Conservation (phyloP, 331 rosid species). For the Pyrus hybrid region DNA sequence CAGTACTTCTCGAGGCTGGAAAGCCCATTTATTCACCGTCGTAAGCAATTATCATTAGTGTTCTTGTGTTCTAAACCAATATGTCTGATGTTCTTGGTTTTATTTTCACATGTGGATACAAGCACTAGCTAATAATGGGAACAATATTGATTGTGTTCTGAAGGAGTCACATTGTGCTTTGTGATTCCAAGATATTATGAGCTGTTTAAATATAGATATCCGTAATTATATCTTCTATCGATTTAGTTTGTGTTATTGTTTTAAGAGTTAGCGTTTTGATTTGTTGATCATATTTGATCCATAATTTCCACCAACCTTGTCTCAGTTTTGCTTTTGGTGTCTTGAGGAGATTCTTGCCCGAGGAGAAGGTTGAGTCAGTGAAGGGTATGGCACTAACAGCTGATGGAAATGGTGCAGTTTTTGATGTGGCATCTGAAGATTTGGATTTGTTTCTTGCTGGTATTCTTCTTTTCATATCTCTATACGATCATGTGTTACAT, state of each 20-base stretch:
- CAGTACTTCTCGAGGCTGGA: constrained; percentile 54
- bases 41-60: constrained; percentile 36
- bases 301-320: not conserved
- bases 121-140: not conserved
- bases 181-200: no score
- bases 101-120: not conserved
- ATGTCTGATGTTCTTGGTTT: not conserved
- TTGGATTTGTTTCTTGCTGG: no score
- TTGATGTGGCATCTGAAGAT: no score
- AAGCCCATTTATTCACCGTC: constrained; percentile 54
- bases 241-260: no score
- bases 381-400: constrained; percentile 74
- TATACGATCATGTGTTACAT: constrained; percentile 1
- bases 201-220: no score
- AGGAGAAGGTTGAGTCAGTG: no score
- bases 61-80: not conserved
- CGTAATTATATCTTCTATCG: no score
- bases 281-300: not conserved
- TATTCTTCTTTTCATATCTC: no score
- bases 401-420: no score
- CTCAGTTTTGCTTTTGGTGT: no score
- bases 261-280: not conserved
- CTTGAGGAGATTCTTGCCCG: no score
- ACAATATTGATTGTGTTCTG: not conserved
- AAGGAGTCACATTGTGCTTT: no score